Percentiles rank a stretch among this genome's conserved stretches.
Evolutionary conservation across 176 grass and related monocot genomes (phyloP).

Genomic region (Alopecurus myosuroides): DNA sequence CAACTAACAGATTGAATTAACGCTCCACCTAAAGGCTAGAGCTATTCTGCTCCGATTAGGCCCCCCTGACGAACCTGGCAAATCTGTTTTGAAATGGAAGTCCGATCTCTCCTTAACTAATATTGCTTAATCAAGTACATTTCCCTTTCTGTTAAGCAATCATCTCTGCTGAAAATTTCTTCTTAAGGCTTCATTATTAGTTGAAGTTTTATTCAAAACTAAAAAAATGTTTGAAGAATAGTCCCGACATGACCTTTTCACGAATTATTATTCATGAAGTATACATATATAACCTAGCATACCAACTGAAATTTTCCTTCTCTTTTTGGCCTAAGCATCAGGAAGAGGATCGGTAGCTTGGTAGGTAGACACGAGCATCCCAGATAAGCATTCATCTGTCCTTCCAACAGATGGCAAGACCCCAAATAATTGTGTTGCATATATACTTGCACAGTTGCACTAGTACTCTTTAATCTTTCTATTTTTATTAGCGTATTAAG

Average conservation of each 20-base stretch:
- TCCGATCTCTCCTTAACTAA: slow-evolving; percentile 1
- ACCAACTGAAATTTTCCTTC: not conserved
- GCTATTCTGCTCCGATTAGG: not conserved
- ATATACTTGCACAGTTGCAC: no score
- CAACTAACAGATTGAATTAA: slow-evolving; percentile 14
- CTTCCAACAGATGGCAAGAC: slow-evolving; percentile 10
- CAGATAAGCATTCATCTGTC: not conserved
- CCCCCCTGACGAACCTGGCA: slow-evolving; percentile 14
- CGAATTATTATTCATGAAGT: not conserved
- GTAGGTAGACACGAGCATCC: not conserved
- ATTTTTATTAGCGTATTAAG: not conserved
- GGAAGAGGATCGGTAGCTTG: not conserved
- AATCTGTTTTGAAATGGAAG: slow-evolving; percentile 34
- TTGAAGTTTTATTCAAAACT: not conserved
- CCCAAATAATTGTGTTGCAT: slow-evolving; percentile 19
- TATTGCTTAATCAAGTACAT: not conserved
- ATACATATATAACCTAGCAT: not conserved
- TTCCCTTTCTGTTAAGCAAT: not conserved
- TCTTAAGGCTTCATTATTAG: not conserved
- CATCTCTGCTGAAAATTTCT: not conserved
- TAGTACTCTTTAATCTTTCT: not conserved
- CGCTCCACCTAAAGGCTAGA: slow-evolving; percentile 22
- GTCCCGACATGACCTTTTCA: not conserved
- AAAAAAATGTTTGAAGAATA: not conserved
- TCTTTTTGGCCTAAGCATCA: not conserved